phyloP scores from a whole-genome alignment of 768 basidiomycete genomes.

The Phaeolepiota aurea region DNA sequence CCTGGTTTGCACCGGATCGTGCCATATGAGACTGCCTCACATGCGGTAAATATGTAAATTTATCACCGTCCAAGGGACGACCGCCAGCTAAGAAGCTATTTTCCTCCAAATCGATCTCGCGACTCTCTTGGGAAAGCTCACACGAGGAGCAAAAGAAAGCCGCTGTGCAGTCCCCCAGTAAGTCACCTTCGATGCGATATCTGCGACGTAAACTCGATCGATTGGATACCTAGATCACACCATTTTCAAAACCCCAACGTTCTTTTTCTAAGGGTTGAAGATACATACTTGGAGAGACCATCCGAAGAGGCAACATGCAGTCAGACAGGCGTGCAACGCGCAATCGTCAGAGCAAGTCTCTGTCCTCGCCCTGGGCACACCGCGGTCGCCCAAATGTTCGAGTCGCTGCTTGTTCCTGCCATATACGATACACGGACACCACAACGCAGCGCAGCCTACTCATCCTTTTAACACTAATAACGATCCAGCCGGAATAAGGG shows the following conservation, averaged over 20 bases:
- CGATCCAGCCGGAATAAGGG: no score
- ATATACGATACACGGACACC: constrained; percentile 33
- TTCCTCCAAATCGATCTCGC: constrained; percentile 22
- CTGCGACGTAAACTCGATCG: constrained; percentile 31
- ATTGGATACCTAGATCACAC: constrained; percentile 15
- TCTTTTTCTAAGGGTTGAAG: neutral
- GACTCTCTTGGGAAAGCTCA: constrained; percentile 36
- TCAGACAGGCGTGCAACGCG: constrained; percentile 21
- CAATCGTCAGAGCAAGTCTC: constrained; percentile 25
- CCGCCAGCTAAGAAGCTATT: no score
- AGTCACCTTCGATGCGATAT: constrained; percentile 37
- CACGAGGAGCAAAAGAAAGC: constrained; percentile 37
- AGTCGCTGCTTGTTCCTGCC: constrained; percentile 29
- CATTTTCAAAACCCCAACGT: neutral
- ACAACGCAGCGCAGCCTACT: constrained; percentile 27
- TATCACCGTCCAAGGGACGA: no score
- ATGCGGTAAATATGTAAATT: no score
- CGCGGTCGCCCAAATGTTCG: constrained; percentile 25
- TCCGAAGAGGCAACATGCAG: constrained; percentile 20
- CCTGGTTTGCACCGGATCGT: neutral
- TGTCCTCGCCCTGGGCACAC: constrained; percentile 26
- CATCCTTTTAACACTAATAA: no score
- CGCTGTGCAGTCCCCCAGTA: constrained; percentile 28
- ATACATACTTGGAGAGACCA: constrained; percentile 31
- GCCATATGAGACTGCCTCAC: no score